Base-by-base conservation (phyloP, 2,329 filamentous ascomycete genomes). In the Epichloe sylvatica region DNA sequence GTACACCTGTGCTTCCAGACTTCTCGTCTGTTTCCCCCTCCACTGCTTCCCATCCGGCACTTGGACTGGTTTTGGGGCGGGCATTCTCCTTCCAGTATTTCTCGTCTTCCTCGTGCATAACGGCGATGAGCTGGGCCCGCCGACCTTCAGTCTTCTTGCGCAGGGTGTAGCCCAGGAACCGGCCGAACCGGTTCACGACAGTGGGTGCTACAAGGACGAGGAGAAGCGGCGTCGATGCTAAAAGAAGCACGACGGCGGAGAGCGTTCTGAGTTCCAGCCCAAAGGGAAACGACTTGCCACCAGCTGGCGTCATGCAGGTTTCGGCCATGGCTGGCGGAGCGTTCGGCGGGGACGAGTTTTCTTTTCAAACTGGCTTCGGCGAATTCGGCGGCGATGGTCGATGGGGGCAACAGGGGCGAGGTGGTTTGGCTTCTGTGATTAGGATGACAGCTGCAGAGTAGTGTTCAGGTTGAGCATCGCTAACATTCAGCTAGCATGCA, bases 1-100 rank as follows among this genome's bases (percentile, higher is more conserved):
- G 67, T 49, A 23, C 44, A 25, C 44, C 33, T 13, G 67, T 67
- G 37, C 41, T 38, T 6, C 55, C 50, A 49, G 64, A 71, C 3
- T 62, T 59, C 5, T 73, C 67, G 36, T 71, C 67, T 52, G 83
- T 77, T 23, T 88, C 74, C 57, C 80, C 81, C 6, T 64, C 77
- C 23, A 87, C 74, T 58, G 80, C 81, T 63, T 86, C 81, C 82
- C 83, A 86, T 46, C 81, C 82, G 30, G 81, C 78, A 54, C 84
- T 80, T 33, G 63, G 62, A 51, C 57, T 64, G 46, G 63, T 63
- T 35, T 60, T 61, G 13, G 66, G 61, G 3, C 60, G 59, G 35
- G 56, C 56, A 40, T 68, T 64, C 23, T 64, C 58, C 49, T 70
- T 62, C 25, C 47, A 48, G 19, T 61, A 67, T 39, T 62, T 66